Percentiles rank a stretch among this genome's conserved stretches.
Conservation (phyloP, 768 basidiomycete genomes). For the Suillus tomentosus region DNA sequence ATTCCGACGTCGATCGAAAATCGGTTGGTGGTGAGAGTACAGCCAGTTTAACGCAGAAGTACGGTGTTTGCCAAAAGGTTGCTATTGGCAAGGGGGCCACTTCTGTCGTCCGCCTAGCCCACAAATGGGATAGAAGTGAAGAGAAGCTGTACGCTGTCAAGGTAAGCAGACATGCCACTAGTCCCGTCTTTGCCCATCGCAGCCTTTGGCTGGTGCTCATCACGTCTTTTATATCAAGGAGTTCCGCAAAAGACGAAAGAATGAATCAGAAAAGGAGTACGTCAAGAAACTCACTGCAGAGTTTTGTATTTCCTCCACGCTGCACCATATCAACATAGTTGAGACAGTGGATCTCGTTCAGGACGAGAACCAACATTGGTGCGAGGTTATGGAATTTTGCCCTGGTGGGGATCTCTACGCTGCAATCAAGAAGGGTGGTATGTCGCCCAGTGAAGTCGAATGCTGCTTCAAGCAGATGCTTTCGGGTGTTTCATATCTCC, state of each 20-base stretch:
- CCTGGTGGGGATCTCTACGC: conserved; percentile 98
- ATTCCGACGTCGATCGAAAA: conserved; percentile 56
- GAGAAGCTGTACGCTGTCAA: conserved; percentile 99
- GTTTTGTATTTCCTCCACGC: conserved; percentile 96
- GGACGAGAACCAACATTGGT: conserved; percentile 95
- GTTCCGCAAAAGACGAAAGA: conserved; percentile 97
- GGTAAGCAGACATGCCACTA: conserved; percentile 48
- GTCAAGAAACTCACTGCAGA: conserved; percentile 99
- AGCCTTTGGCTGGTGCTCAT: background rate
- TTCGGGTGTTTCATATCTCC: conserved; percentile 85
- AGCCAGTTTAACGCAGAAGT: conserved; percentile 78
- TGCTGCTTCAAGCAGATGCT: conserved; percentile 98
- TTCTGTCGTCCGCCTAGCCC: conserved; percentile 91
- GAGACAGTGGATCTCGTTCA: conserved; percentile 99
- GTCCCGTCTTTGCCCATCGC: background rate
- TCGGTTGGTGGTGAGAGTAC: conserved; percentile 54
- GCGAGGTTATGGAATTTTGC: conserved; percentile 99
- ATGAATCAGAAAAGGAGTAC: conserved; percentile 98
- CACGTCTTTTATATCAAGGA: conserved; percentile 54
- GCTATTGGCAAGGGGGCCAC: conserved; percentile 99
- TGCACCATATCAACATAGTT: conserved; percentile 93
- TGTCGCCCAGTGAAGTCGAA: conserved; percentile 91
- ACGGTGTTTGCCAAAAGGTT: conserved; percentile 94
- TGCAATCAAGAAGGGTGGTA: conserved; percentile 95
- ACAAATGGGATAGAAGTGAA: conserved; percentile 97